phyloP scores from a whole-genome alignment of 352 stramenopile genomes.

The Pythium phragmitis region DNA sequence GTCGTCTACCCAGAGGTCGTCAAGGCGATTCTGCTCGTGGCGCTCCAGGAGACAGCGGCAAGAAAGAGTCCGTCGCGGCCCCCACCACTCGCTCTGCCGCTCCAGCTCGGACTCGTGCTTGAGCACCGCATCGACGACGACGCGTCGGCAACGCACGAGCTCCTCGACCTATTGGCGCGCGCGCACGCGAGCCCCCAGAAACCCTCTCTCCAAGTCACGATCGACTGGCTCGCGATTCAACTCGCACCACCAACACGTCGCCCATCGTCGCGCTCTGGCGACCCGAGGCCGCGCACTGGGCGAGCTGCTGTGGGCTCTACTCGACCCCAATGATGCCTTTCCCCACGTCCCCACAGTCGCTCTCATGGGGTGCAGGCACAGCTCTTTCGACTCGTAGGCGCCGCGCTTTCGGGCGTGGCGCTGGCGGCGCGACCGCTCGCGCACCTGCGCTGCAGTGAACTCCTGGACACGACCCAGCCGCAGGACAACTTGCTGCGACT shows the following conservation, averaged over 20 bases:
- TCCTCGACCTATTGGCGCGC: not conserved
- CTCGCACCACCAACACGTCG: not conserved
- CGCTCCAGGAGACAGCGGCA: not conserved
- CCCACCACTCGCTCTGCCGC: not conserved
- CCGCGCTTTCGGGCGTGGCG: constrained; percentile 4
- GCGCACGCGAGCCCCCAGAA: not conserved
- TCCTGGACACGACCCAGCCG: not conserved
- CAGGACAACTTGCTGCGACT: not conserved
- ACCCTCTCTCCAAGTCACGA: not conserved
- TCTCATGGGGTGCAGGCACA: not conserved
- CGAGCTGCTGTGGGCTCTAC: not conserved
- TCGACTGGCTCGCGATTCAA: constrained; percentile 1
- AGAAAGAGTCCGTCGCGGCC: not conserved
- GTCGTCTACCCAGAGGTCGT: not conserved
- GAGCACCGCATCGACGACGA: not conserved
- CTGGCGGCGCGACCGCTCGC: not conserved
- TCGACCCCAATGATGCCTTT: too few relatives aligned
- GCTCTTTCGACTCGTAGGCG: constrained; percentile 1
- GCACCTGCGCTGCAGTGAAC: not conserved
- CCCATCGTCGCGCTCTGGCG: not conserved
- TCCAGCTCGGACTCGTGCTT: not conserved
- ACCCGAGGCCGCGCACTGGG: not conserved
- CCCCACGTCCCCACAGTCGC: not conserved
- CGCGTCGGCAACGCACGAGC: not conserved
- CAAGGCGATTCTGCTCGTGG: not conserved